Base-by-base conservation (phyloP, 805 yeast species). In the Saccharomycopsis selenospora region DNA sequence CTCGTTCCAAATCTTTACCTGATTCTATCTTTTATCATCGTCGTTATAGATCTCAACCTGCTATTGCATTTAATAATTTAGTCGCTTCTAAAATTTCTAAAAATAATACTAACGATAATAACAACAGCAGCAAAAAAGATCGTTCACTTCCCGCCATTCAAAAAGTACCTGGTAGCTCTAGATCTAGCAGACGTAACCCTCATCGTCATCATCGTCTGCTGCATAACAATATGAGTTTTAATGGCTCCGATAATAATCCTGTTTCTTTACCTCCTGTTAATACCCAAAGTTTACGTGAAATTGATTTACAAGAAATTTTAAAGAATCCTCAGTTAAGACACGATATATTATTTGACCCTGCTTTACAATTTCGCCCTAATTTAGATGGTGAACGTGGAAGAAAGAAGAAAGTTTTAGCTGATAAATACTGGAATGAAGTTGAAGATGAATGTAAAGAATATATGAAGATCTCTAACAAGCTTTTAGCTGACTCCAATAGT, bases 301-400 rank as follows among this genome's bases (percentile, higher is more conserved):
- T 90, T 50, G 97, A 90, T 59, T 66, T 90, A 42, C 85, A 85
- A 53, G 95, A 88, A 61, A 90, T 91, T 46, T 72, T 90, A 56
- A 86, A 85, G 61, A 90, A 90, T 65, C 96, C 96, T 3, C 96
- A 88, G 63, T 70, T 90, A 49, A 76, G 98, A 55, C 98, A 90
- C 64, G 98, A 91, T 63, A 86, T 91, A 47, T 72, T 88, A 11
- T 90, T 90, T 61, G 96, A 90, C 67, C 95, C 96, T 14, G 86
- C 85, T 60, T 70, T 90, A 51, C 96, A 89, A 68, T 87, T 90
- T 64, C 76, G 97, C 62, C 95, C 95, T 25, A 86, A 87, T 60
- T 69, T 89, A 56, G 96, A 86, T 62, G 95, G 95, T 45, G 97
- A 90, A 66, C 71, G 96, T 45, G 95, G 95, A 24, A 74, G 80